A percentile compares a stretch with the other conserved stretches of the same genome.
Conservation (phyloP, 2,329 filamentous ascomycete genomes). For the Calonectria crousiana region DNA sequence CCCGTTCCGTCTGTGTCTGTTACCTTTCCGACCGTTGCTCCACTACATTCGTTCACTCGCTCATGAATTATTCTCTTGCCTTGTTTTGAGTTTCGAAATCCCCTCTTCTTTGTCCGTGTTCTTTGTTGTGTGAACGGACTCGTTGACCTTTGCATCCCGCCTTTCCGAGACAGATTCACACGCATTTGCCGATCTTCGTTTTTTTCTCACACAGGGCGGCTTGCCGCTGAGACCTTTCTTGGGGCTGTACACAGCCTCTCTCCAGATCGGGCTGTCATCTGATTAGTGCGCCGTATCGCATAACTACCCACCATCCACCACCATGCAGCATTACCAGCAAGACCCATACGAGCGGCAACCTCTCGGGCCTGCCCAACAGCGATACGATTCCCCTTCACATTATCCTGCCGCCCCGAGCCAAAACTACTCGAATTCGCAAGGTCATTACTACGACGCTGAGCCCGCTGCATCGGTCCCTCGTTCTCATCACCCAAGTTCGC, state of each 20-base stretch:
- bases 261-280: slow-evolving; percentile 10
- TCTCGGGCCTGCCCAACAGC: slow-evolving; percentile 45
- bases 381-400: slow-evolving; percentile 39
- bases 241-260: slow-evolving; percentile 30
- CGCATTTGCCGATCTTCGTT: slow-evolving; percentile 21
- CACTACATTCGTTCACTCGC: slow-evolving; percentile 28
- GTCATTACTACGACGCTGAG: slow-evolving; percentile 45
- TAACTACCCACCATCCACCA: slow-evolving; percentile 25
- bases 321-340: slow-evolving; percentile 50
- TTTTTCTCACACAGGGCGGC: slow-evolving; percentile 31
- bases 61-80: slow-evolving; percentile 21
- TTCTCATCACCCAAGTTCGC: slow-evolving; percentile 38
- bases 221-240: slow-evolving; percentile 37
- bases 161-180: slow-evolving; percentile 19
- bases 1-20: background rate
- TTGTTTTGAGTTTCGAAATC: slow-evolving; percentile 33
- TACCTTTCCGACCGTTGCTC: background rate
- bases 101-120: slow-evolving; percentile 27
- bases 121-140: slow-evolving; percentile 6
- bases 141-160: background rate
- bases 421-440: slow-evolving; percentile 34
- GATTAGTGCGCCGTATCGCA: slow-evolving; percentile 29
- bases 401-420: slow-evolving; percentile 38
- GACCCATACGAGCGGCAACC: slow-evolving; percentile 53
- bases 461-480: slow-evolving; percentile 24